Percentiles rank a stretch among this genome's conserved stretches.
Evolutionary conservation across 1,284 basidiomycete species (phyloP).

Genomic region (Moniliophthora roreri): DNA sequence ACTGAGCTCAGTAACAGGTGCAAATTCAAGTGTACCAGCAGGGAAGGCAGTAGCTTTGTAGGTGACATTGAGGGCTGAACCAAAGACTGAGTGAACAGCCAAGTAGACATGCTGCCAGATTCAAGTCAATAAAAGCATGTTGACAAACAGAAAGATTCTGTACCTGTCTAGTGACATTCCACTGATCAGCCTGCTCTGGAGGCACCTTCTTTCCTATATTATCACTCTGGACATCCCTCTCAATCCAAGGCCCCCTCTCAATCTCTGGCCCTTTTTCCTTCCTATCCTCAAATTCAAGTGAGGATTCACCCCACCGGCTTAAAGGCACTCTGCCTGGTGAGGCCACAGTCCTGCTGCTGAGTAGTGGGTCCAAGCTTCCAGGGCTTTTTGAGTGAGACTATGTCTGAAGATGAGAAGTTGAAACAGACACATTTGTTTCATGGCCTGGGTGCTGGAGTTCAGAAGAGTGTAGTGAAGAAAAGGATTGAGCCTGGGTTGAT

Average conservation of each 20-base stretch:
- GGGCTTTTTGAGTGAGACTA: conserved; percentile 1
- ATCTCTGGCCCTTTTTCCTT: background rate
- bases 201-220: conserved; percentile 38
- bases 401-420: background rate
- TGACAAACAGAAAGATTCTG: too few species aligned
- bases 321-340: background rate
- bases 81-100: conserved; percentile 45
- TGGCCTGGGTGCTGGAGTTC: background rate
- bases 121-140: too few species aligned
- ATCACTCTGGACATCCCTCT: conserved; percentile 11
- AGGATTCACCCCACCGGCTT: background rate
- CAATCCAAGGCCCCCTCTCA: conserved; percentile 10
- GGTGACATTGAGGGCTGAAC: conserved; percentile 37
- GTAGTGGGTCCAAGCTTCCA: background rate
- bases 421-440: background rate
- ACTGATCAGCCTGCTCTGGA: conserved; percentile 49
- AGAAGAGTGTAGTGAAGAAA: background rate
- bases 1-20: conserved; percentile 55
- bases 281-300: background rate
- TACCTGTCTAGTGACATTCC: conserved; percentile 47
- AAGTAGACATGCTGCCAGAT: conserved; percentile 47
- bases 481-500: background rate
- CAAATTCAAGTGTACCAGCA: conserved; percentile 51
- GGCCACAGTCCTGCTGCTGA: background rate
- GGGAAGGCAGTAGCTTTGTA: conserved; percentile 48